Percentiles rank a stretch among this genome's conserved stretches.
phyloP scores from a whole-genome alignment of 108 stramenopile genomes.

The Cyclotella cryptica region DNA sequence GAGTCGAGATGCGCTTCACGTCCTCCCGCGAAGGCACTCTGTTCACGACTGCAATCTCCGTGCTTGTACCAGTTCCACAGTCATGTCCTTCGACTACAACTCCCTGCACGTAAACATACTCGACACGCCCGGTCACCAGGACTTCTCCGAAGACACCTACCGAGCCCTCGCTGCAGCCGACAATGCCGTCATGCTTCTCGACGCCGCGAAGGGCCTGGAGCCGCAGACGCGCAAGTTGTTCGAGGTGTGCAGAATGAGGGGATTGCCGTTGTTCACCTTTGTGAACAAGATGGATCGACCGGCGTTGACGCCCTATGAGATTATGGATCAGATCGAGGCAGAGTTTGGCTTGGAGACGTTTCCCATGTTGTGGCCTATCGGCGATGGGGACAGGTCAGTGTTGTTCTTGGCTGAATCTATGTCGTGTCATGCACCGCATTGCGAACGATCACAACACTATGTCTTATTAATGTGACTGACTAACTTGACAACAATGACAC shows the following conservation, averaged over 20 bases:
- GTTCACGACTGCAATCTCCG: neutral
- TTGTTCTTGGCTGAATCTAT: neutral
- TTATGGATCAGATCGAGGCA: slow-evolving; percentile 95
- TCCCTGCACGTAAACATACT: slow-evolving; percentile 72
- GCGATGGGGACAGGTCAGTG: slow-evolving; percentile 81
- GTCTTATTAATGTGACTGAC: neutral
- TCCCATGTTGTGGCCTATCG: slow-evolving; percentile 97
- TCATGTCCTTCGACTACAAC: slow-evolving; percentile 94
- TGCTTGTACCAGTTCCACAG: slow-evolving; percentile 56
- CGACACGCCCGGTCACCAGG: slow-evolving; percentile 95
- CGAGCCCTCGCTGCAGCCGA: slow-evolving; percentile 94
- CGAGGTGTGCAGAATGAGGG: slow-evolving; percentile 79
- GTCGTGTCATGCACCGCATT: no score
- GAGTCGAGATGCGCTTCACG: neutral
- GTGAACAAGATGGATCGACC: slow-evolving; percentile 97
- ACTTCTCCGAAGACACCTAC: slow-evolving; percentile 96
- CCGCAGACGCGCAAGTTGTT: slow-evolving; percentile 96
- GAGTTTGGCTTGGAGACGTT: slow-evolving; percentile 93
- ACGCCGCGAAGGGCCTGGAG: slow-evolving; percentile 95
- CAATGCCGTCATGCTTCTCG: slow-evolving; percentile 96
- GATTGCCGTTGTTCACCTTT: slow-evolving; percentile 87
- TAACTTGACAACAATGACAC: neutral
- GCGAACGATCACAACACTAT: no score
- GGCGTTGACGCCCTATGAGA: slow-evolving; percentile 90
- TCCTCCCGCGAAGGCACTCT: no score